Percentiles rank a stretch among this genome's conserved stretches.
These are phyloP conservation scores for Cladophialophora carrionii DNA, from an alignment of 2,329 filamentous ascomycete genomes.

Conservation along the genomic window DNA sequence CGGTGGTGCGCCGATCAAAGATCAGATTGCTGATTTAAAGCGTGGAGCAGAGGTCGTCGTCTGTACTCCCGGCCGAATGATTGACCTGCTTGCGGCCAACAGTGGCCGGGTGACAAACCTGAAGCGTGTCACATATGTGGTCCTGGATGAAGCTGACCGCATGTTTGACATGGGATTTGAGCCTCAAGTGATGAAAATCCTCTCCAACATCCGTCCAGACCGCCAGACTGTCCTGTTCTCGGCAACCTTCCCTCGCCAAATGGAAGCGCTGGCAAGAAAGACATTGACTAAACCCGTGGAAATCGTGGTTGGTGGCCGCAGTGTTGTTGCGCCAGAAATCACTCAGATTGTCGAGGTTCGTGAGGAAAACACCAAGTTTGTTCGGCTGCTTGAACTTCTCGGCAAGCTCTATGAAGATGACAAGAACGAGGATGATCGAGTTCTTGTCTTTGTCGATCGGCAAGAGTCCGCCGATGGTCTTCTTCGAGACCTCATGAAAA, in stretches of 20 bases:
- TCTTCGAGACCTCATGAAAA: constrained; percentile 75
- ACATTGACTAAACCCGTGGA: constrained; percentile 83
- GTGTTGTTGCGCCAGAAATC: constrained; percentile 70
- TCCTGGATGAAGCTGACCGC: constrained; percentile 94
- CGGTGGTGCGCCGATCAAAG: constrained; percentile 92
- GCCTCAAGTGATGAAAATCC: constrained; percentile 95
- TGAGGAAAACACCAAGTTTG: constrained; percentile 79
- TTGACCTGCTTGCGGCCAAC: constrained; percentile 91
- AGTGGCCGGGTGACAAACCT: constrained; percentile 93
- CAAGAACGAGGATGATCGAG: constrained; percentile 83
- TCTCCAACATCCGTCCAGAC: constrained; percentile 87
- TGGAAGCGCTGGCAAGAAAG: constrained; percentile 88
- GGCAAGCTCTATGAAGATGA: constrained; percentile 75
- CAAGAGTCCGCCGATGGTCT: constrained; percentile 86
- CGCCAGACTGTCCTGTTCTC: constrained; percentile 95
- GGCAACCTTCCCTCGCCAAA: constrained; percentile 91
- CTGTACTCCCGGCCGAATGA: constrained; percentile 91
- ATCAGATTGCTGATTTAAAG: constrained; percentile 96
- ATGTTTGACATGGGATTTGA: constrained; percentile 99
- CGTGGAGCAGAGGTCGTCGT: constrained; percentile 93
- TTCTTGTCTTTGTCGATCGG: constrained; percentile 87
- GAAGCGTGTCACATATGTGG: constrained; percentile 85
- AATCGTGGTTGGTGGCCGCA: constrained; percentile 87
- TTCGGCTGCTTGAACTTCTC: constrained; percentile 79
- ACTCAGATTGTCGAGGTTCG: constrained; percentile 89